A percentile compares a stretch with the other conserved stretches of the same genome.
Evolutionary conservation across 2,329 filamentous ascomycete genomes (phyloP).

Genomic region (Aspergillus sp.): DNA sequence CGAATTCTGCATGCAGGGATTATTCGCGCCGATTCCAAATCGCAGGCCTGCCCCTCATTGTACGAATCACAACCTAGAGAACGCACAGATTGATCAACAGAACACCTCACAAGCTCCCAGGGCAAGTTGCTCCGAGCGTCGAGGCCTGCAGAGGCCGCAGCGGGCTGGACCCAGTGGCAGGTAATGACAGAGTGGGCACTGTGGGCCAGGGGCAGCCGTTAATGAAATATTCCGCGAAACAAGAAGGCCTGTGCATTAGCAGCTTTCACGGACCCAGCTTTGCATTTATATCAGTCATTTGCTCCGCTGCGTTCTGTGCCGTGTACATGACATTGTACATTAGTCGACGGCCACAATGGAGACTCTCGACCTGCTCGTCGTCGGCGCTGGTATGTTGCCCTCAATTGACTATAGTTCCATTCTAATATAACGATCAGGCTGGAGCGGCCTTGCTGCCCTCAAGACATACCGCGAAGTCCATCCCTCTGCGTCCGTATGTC

Average conservation of each 20-base stretch:
- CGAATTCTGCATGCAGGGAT: not conserved
- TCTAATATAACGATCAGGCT: slow-evolving; percentile 36
- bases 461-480: slow-evolving; percentile 62
- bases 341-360: slow-evolving; percentile 17
- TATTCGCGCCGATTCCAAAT: not conserved
- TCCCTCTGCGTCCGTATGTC: slow-evolving; percentile 54
- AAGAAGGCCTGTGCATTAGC: too few species aligned
- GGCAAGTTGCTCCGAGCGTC: too few species aligned
- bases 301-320: too few species aligned
- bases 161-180: too few species aligned
- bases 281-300: too few species aligned
- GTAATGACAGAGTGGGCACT: too few species aligned
- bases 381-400: slow-evolving; percentile 24
- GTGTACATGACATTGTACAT: too few species aligned
- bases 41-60: not conserved
- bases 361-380: slow-evolving; percentile 28
- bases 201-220: too few species aligned
- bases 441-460: slow-evolving; percentile 60
- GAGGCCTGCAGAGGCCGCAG: too few species aligned
- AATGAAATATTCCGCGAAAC: too few species aligned
- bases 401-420: not conserved
- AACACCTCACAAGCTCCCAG: not conserved
- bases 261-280: too few species aligned
- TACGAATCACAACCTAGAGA: not conserved
- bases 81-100: not conserved